phyloP scores from a whole-genome alignment of 306 rosid species.

The Vigna mungo region DNA sequence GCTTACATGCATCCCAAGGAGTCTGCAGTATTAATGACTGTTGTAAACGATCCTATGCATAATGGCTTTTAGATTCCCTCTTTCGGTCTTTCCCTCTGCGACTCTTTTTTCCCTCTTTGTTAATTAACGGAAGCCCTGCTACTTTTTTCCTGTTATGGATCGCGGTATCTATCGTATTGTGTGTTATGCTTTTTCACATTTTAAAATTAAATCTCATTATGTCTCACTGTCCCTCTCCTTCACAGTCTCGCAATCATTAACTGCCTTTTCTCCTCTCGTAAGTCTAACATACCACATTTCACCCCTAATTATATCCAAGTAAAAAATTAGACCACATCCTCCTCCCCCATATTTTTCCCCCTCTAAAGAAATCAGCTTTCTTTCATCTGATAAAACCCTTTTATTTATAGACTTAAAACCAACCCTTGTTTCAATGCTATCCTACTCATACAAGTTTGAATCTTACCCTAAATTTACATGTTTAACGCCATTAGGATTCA shows the following conservation, averaged over 20 bases:
- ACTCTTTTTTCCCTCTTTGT: slow-evolving; percentile 40
- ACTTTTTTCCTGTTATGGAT: slow-evolving; percentile 20
- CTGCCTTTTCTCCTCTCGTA: slow-evolving; percentile 8
- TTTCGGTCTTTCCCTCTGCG: slow-evolving; percentile 45
- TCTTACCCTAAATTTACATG: background rate
- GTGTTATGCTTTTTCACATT: slow-evolving; percentile 16
- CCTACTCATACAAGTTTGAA: too few relatives aligned
- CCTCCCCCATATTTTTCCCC: background rate
- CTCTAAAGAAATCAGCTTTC: background rate
- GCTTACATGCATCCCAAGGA: slow-evolving; percentile 50
- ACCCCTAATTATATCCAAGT: background rate
- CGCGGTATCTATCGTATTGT: slow-evolving; percentile 33
- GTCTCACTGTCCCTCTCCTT: background rate
- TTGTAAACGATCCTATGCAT: slow-evolving; percentile 31
- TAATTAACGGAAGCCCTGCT: slow-evolving; percentile 39
- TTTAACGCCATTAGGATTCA: background rate
- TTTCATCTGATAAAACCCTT: background rate
- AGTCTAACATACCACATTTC: background rate
- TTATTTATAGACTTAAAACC: background rate
- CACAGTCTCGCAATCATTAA: slow-evolving; percentile 39
- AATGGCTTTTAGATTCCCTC: slow-evolving; percentile 50
- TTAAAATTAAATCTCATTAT: slow-evolving; percentile 9
- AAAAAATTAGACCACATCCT: background rate
- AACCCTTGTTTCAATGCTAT: background rate
- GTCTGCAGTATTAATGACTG: slow-evolving; percentile 52